phyloP scores from a whole-genome alignment of 23 red algal genomes.

The Porphyridium purpureum region DNA sequence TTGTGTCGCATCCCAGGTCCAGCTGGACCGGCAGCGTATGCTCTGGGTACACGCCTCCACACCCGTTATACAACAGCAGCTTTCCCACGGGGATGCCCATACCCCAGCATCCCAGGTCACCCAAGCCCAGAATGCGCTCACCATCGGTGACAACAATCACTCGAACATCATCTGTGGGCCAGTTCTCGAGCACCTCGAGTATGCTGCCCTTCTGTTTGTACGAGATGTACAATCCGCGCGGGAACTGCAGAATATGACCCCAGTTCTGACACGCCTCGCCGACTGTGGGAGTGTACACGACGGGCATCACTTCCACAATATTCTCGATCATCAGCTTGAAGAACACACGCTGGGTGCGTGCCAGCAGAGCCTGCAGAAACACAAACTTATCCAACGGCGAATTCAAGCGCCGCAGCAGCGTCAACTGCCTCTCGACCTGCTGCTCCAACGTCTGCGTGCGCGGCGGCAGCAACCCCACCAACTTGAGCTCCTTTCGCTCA shows the following conservation, averaged over 20 bases:
- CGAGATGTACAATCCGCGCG: slow-evolving; percentile 33
- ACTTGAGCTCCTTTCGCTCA: slow-evolving; percentile 18
- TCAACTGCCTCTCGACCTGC: slow-evolving; percentile 38
- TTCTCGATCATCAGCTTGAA: slow-evolving; percentile 27
- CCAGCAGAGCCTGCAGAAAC: slow-evolving; percentile 8
- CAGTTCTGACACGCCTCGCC: slow-evolving; percentile 33
- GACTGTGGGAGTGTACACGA: slow-evolving; percentile 51
- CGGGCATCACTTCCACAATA: slow-evolving; percentile 21
- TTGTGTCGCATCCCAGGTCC: slow-evolving; percentile 27
- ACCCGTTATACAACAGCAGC: slow-evolving; percentile 26
- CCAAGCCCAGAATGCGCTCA: slow-evolving; percentile 32
- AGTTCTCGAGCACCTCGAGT: slow-evolving; percentile 18
- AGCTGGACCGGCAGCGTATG: slow-evolving; percentile 23
- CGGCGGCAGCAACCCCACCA: slow-evolving; percentile 65
- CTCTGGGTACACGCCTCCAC: slow-evolving; percentile 27
- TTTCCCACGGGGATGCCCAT: slow-evolving; percentile 46
- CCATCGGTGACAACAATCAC: slow-evolving; percentile 45
- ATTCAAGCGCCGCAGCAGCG: slow-evolving; percentile 4
- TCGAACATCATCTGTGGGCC: slow-evolving; percentile 15
- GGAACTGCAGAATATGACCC: slow-evolving; percentile 17
- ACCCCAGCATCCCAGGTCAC: slow-evolving; percentile 28
- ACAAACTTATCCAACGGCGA: slow-evolving; percentile 18
- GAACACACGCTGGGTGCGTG: slow-evolving; percentile 31
- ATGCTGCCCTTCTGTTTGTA: slow-evolving; percentile 15
- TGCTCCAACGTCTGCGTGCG: slow-evolving; percentile 16